A percentile compares a stretch with the other conserved stretches of the same genome.
Evolutionary conservation across 2,329 filamentous ascomycete genomes (phyloP).

Genomic region (Pyrenophora seminiperda): DNA sequence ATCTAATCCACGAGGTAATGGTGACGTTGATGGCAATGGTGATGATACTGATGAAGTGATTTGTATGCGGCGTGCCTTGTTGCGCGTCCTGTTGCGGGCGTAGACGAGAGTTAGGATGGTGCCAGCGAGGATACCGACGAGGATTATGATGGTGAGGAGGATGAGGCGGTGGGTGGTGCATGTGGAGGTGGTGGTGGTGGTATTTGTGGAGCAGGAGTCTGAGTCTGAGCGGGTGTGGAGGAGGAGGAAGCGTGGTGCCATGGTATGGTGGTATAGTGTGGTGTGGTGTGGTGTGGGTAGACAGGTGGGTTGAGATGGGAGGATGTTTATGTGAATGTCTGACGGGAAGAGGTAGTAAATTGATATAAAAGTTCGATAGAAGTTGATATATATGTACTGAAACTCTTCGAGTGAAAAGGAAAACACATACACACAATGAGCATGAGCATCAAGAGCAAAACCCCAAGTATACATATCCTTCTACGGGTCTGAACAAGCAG

Average conservation of each 20-base stretch:
- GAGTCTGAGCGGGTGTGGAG: constrained; percentile 18
- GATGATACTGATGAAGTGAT: no score
- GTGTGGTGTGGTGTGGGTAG: background rate
- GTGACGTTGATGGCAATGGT: no score
- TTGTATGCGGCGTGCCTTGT: background rate
- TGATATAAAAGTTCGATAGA: no score
- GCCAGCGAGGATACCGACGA: constrained; percentile 21
- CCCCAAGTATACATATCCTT: constrained; percentile 10
- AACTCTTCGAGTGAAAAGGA: background rate
- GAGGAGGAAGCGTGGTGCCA: constrained; percentile 11
- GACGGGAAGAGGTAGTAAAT: no score
- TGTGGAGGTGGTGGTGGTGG: constrained; percentile 17
- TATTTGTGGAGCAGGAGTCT: constrained; percentile 17
- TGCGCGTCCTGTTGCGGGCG: constrained; percentile 7
- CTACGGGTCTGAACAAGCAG: background rate
- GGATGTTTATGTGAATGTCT: no score
- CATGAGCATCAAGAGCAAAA: background rate
- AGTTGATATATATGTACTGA: no score
- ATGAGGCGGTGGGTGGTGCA: constrained; percentile 27
- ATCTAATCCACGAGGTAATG: background rate
- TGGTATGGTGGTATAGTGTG: background rate
- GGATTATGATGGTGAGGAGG: constrained; percentile 26
- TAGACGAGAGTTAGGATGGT: constrained; percentile 21
- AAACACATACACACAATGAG: background rate
- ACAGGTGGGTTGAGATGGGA: no score